Evolutionary conservation across 495 filamentous ascomycete species (phyloP).

Genomic region (Tricharina praecox): DNA sequence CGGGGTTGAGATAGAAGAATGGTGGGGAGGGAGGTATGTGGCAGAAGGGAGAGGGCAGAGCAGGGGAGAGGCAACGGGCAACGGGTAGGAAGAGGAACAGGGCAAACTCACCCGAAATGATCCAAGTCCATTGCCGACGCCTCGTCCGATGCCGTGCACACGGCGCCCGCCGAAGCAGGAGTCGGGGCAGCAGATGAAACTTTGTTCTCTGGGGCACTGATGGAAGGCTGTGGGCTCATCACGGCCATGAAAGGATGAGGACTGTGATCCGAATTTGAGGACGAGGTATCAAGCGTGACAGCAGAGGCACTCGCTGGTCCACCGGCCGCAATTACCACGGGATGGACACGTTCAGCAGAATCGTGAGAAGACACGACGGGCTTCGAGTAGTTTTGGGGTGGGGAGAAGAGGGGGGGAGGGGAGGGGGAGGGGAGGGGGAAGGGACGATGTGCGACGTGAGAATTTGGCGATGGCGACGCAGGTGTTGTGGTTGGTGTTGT

Average conservation of each 20-base stretch:
- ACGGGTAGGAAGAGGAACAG: slow-evolving; percentile 27
- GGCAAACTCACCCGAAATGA: slow-evolving; percentile 28
- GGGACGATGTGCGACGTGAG: too few relatives aligned
- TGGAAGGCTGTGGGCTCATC: slow-evolving; percentile 27
- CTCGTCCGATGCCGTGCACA: slow-evolving; percentile 24
- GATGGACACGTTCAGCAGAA: slow-evolving; percentile 14
- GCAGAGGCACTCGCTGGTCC: slow-evolving; percentile 20
- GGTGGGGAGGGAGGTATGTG: neutral
- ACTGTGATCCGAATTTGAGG: neutral
- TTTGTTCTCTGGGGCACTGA: slow-evolving; percentile 22
- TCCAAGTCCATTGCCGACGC: slow-evolving; percentile 29
- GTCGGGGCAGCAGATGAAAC: slow-evolving; percentile 20
- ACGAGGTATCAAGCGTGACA: slow-evolving; percentile 6
- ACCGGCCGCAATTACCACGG: slow-evolving; percentile 19
- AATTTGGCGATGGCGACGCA: too few relatives aligned
- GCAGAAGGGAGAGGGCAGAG: slow-evolving; percentile 3
- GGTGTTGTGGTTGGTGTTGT: too few relatives aligned
- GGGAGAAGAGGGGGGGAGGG: slow-evolving; percentile 7
- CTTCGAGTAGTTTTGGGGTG: neutral
- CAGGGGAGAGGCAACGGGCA: slow-evolving; percentile 27
- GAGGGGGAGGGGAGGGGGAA: too few relatives aligned
- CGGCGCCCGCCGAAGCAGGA: slow-evolving; percentile 21
- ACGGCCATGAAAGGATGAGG: slow-evolving; percentile 25
- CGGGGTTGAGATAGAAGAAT: too few relatives aligned
- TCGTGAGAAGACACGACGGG: slow-evolving; percentile 2